A percentile compares a stretch with the other conserved stretches of the same genome.
Conservation (phyloP, 192 early-diverging fungal genomes). For the Umbelopsis sp. region DNA sequence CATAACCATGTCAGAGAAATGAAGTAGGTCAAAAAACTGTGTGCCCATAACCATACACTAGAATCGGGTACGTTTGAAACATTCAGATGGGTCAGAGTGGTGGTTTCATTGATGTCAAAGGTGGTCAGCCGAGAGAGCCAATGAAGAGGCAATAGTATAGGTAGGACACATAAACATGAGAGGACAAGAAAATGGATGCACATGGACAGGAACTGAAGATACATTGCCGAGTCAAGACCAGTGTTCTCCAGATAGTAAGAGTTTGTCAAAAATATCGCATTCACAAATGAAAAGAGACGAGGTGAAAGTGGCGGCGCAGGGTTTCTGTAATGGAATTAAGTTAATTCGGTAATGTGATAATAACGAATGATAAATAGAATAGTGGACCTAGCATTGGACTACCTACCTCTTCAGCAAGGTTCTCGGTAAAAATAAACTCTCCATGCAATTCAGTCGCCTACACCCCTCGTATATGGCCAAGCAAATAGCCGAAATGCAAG, state of each 20-base stretch:
- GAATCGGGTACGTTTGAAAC: slow-evolving; percentile 46
- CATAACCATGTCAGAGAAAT: slow-evolving; percentile 55
- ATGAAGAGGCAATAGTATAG: slow-evolving; percentile 54
- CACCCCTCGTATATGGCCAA: slow-evolving; percentile 54
- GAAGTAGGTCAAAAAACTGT: slow-evolving; percentile 50
- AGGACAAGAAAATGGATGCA: slow-evolving; percentile 52
- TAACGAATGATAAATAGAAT: no score
- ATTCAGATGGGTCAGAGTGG: slow-evolving; percentile 34
- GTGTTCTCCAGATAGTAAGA: slow-evolving; percentile 54
- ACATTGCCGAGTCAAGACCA: slow-evolving; percentile 64
- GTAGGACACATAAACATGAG: slow-evolving; percentile 41
- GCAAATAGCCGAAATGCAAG: slow-evolving; percentile 45
- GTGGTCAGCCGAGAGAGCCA: slow-evolving; percentile 24
- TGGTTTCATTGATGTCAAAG: slow-evolving; percentile 29
- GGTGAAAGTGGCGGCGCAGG: slow-evolving; percentile 49
- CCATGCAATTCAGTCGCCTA: slow-evolving; percentile 47
- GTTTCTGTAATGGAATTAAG: slow-evolving; percentile 37
- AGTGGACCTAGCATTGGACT: no score
- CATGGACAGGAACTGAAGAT: slow-evolving; percentile 64
- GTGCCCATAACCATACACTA: slow-evolving; percentile 50
- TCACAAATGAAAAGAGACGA: slow-evolving; percentile 53
- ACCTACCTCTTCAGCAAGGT: slow-evolving; percentile 45
- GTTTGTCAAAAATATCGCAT: slow-evolving; percentile 37
- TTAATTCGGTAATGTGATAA: background rate
- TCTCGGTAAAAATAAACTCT: slow-evolving; percentile 52